Conservation (phyloP, 257 asterid genomes). For the Cynanchum wilfordii region DNA sequence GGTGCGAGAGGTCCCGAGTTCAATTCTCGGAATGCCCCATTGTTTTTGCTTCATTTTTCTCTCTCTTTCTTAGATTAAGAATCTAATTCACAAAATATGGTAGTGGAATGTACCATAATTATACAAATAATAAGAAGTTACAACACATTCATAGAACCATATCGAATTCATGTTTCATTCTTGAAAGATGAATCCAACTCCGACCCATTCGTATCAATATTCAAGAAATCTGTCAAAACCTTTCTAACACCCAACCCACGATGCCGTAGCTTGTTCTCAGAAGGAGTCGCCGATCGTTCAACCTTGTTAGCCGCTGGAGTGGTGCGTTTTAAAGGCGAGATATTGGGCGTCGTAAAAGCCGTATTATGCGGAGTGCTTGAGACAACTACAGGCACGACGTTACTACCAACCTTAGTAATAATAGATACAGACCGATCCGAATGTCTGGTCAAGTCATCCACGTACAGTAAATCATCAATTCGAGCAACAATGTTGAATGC, state of each 20-base stretch:
- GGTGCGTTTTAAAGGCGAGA: constrained; percentile 38
- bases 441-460: constrained; percentile 69
- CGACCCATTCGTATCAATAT: constrained; percentile 39
- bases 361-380: constrained; percentile 34
- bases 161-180: constrained; percentile 13
- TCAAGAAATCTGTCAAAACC: constrained; percentile 67
- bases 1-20: constrained; percentile 92
- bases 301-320: constrained; percentile 44
- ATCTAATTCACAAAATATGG: not conserved
- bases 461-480: constrained; percentile 59
- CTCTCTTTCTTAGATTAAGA: not conserved
- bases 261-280: constrained; percentile 28
- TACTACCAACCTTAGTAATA: constrained; percentile 40
- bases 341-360: constrained; percentile 44
- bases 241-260: constrained; percentile 55
- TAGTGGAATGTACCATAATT: too few species aligned
- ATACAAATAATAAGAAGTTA: not conserved
- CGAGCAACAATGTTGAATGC: constrained; percentile 80
- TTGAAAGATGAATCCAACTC: constrained; percentile 39
- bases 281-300: constrained; percentile 23
- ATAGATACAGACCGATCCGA: constrained; percentile 53
- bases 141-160: not conserved
- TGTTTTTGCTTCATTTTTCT: too few species aligned
- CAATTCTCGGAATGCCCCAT: constrained; percentile 80
- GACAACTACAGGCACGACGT: constrained; percentile 14